Evolutionary conservation across 1,284 basidiomycete species (phyloP).

Genomic region (Pseudozyma hubeiensis): DNA sequence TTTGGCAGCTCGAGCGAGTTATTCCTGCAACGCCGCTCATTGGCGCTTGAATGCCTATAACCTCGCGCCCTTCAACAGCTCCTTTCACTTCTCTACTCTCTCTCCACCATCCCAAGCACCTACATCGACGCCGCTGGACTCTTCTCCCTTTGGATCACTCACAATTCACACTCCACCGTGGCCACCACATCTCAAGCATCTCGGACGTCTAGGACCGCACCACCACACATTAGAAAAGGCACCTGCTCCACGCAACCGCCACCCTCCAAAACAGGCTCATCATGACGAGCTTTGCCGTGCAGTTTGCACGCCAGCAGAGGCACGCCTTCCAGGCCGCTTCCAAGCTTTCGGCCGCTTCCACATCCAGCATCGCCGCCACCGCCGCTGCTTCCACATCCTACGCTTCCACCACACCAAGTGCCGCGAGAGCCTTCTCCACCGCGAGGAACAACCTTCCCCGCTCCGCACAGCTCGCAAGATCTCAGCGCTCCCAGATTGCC

Average conservation of each 20-base stretch:
- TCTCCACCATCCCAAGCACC: background rate
- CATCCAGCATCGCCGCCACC: conserved; percentile 24
- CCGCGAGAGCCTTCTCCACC: conserved; percentile 46
- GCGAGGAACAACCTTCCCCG: conserved; percentile 46
- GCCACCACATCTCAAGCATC: too few species aligned
- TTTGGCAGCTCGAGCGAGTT: background rate
- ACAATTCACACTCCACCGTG: too few species aligned
- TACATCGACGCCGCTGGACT: background rate
- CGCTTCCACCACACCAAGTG: conserved; percentile 32
- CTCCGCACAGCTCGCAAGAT: conserved; percentile 30
- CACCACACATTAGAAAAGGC: conserved; percentile 5
- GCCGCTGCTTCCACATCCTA: conserved; percentile 32
- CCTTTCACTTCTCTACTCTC: background rate
- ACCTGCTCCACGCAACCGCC: conserved; percentile 6
- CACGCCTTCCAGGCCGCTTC: conserved; percentile 48
- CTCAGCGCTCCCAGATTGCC: conserved; percentile 39
- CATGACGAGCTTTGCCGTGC: conserved; percentile 53
- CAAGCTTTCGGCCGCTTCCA: conserved; percentile 30
- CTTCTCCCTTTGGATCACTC: background rate
- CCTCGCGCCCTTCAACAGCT: background rate
- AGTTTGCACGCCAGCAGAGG: conserved; percentile 51
- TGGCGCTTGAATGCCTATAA: background rate
- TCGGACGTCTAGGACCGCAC: background rate
- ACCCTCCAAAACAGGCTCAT: conserved; percentile 4
- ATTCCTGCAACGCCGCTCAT: background rate